A percentile compares a stretch with the other conserved stretches of the same genome.
phyloP scores from a whole-genome alignment of 495 filamentous ascomycete species.

The Pyrenula massariospora region DNA sequence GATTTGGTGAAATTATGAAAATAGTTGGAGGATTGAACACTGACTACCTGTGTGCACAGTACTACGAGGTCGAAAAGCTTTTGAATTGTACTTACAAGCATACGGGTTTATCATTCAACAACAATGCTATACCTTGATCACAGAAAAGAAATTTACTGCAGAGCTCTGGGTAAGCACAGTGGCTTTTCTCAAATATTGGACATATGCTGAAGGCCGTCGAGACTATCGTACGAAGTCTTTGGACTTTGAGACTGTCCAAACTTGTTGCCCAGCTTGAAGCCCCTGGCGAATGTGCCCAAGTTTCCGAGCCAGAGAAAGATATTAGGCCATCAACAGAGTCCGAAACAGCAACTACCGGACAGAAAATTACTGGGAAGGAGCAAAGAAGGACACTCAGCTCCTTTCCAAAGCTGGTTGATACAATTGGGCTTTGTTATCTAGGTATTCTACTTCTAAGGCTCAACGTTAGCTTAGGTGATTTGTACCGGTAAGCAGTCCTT shows the following conservation, averaged over 20 bases:
- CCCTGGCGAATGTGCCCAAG: too few species aligned
- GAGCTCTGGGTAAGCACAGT: conserved; percentile 45
- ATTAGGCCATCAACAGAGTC: conserved; percentile 33
- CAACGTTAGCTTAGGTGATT: conserved; percentile 49
- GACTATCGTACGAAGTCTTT: conserved; percentile 54
- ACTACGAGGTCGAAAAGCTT: conserved; percentile 52
- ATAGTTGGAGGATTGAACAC: too few species aligned
- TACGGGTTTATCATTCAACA: conserved; percentile 78
- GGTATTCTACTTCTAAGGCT: conserved; percentile 51
- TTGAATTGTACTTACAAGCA: conserved; percentile 68
- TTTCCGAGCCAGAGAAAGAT: conserved; percentile 21
- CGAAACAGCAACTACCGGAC: conserved; percentile 21
- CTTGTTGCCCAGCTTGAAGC: conserved; percentile 28
- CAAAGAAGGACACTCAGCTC: conserved; percentile 17
- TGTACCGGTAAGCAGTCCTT: conserved; percentile 37
- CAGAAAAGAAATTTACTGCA: conserved; percentile 46
- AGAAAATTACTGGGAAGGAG: conserved; percentile 14
- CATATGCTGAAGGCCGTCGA: conserved; percentile 4
- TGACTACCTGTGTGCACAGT: too few species aligned
- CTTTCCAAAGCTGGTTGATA: conserved; percentile 48
- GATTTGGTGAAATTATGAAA: conserved; percentile 3
- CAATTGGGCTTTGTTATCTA: conserved; percentile 55
- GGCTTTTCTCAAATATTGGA: not conserved
- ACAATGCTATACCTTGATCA: conserved; percentile 53
- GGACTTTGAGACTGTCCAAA: conserved; percentile 49